Evolutionary conservation across 495 filamentous ascomycete genomes (phyloP).

Genomic region (Podospora anserina): DNA sequence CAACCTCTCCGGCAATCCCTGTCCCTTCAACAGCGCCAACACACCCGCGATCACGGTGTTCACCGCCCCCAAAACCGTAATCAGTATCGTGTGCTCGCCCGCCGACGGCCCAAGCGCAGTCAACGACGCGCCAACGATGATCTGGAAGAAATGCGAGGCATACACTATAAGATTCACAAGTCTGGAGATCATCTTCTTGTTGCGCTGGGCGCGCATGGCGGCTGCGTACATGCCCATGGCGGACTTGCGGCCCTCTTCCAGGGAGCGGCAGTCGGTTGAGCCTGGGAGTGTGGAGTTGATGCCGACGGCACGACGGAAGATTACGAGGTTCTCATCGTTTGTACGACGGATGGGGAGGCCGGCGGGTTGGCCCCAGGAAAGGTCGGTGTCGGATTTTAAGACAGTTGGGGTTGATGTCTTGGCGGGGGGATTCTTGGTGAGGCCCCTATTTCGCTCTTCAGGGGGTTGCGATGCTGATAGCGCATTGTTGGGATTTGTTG

Average conservation of each 20-base stretch:
- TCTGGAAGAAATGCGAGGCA: constrained; percentile 39
- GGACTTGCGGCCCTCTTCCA: constrained; percentile 40
- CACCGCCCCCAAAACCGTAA: constrained; percentile 46
- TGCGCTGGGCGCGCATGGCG: constrained; percentile 30
- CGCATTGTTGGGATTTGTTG: too few relatives aligned
- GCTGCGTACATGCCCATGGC: constrained; percentile 41
- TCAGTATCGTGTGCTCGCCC: constrained; percentile 33
- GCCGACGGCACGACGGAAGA: constrained; percentile 43
- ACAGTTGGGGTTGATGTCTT: constrained; percentile 11
- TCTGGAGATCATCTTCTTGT: constrained; percentile 27
- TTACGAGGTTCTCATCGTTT: constrained; percentile 46
- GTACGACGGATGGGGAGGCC: constrained; percentile 37
- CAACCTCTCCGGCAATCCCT: constrained; percentile 41
- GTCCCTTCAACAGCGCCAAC: constrained; percentile 46
- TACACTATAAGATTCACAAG: constrained; percentile 37
- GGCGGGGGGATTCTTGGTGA: neutral
- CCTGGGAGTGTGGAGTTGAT: constrained; percentile 35
- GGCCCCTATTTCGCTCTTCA: too few relatives aligned
- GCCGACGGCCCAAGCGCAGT: constrained; percentile 46
- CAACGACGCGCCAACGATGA: constrained; percentile 46
- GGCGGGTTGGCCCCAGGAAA: constrained; percentile 40
- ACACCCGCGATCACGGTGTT: constrained; percentile 52
- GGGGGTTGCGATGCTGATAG: too few relatives aligned
- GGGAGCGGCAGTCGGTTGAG: constrained; percentile 26
- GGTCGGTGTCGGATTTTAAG: constrained; percentile 24